Evolutionary conservation across 495 filamentous ascomycete species (phyloP).

Genomic region (Annulohypoxylon maeteangense): DNA sequence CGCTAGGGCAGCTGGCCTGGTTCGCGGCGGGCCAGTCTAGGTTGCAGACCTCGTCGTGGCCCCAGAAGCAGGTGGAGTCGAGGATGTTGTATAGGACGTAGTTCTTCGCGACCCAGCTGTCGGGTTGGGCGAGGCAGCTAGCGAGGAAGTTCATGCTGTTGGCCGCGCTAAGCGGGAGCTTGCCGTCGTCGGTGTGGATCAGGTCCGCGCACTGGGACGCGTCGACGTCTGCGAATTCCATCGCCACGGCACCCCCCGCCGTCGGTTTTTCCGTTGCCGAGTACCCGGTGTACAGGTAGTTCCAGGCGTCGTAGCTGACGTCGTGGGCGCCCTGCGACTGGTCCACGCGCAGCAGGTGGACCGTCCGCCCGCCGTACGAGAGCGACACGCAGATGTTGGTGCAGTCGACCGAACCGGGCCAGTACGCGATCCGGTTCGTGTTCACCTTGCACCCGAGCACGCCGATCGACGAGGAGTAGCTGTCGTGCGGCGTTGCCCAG

Average conservation of each 20-base stretch:
- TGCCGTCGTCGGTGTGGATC: conserved; percentile 54
- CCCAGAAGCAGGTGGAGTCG: conserved; percentile 57
- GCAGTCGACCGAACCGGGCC: conserved; percentile 60
- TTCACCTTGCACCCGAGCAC: conserved; percentile 62
- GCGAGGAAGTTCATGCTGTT: conserved; percentile 63
- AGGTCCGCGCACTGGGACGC: conserved; percentile 51
- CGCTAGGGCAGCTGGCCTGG: conserved; percentile 54
- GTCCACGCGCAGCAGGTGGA: conserved; percentile 59
- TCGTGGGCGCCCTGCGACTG: conserved; percentile 60
- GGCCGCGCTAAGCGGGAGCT: conserved; percentile 59
- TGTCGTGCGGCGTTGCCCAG: conserved; percentile 62
- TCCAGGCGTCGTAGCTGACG: conserved; percentile 63
- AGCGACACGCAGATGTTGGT: conserved; percentile 58
- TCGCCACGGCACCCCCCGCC: conserved; percentile 55
- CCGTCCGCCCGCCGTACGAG: conserved; percentile 53
- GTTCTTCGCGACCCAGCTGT: conserved; percentile 57
- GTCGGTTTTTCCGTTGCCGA: conserved; percentile 57
- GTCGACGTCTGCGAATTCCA: conserved; percentile 55
- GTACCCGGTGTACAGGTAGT: conserved; percentile 58
- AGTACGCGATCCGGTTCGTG: conserved; percentile 61
- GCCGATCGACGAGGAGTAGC: conserved; percentile 60
- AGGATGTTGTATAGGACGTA: conserved; percentile 58
- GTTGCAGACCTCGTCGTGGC: conserved; percentile 56
- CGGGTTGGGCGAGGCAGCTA: conserved; percentile 53
- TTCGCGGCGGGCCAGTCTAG: conserved; percentile 60